Percentiles rank a stretch among this genome's conserved stretches.
Conservation (phyloP, 1,284 basidiomycete genomes). For the Cutaneotrichosporon sp. region DNA sequence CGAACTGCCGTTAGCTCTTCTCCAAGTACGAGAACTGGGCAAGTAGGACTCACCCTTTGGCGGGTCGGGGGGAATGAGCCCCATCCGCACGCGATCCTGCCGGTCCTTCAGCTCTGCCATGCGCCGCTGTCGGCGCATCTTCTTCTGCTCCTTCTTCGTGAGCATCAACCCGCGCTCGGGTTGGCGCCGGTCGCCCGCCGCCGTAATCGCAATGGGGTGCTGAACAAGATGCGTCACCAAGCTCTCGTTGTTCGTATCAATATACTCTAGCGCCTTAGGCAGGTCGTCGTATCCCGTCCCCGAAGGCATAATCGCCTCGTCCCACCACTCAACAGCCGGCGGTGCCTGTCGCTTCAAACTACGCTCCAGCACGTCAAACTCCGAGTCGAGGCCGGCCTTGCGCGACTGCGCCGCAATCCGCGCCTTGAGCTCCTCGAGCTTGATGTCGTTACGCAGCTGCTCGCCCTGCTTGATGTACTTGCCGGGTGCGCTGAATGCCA, state of each 20-base stretch:
- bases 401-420: conserved; percentile 86
- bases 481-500: conserved; percentile 85
- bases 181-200: conserved; percentile 75
- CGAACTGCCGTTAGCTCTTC: conserved; percentile 64
- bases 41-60: conserved; percentile 72
- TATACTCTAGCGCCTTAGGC: conserved; percentile 46
- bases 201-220: conserved; percentile 94
- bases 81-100: conserved; percentile 93
- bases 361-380: conserved; percentile 86
- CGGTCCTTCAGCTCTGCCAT: conserved; percentile 91
- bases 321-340: conserved; percentile 97
- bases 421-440: conserved; percentile 87
- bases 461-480: conserved; percentile 84
- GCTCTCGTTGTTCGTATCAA: conserved; percentile 67
- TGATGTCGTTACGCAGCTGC: conserved; percentile 73
- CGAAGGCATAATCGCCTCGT: conserved; percentile 76
- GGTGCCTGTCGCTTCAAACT: conserved; percentile 79
- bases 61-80: conserved; percentile 87
- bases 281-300: conserved; percentile 69
- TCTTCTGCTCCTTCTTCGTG: conserved; percentile 95
- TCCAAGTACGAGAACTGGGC: too few species aligned
- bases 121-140: conserved; percentile 85
- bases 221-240: conserved; percentile 91
- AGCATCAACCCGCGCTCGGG: conserved; percentile 79
- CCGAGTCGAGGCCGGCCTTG: conserved; percentile 89